Base-by-base conservation (phyloP, 1,284 basidiomycete genomes). In the Stygiomarasmius scandens region DNA sequence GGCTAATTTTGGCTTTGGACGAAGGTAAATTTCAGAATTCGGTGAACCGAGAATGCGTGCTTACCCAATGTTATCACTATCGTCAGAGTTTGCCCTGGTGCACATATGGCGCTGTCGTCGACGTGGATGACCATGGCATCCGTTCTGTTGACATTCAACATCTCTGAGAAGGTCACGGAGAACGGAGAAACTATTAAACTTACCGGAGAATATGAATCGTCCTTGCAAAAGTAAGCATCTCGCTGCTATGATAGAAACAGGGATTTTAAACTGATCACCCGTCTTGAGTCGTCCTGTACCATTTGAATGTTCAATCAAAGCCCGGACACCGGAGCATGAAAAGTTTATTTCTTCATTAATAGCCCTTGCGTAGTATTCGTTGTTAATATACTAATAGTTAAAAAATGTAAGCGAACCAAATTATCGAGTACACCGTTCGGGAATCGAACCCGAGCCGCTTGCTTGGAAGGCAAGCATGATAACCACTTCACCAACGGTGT, bases 381-480 rank as follows among this genome's bases (percentile, higher is more conserved):
- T n/a, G n/a, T n/a, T n/a, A n/a, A n/a, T n/a, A n/a, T n/a, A n/a
- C n/a, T n/a, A n/a, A n/a, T n/a, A n/a, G n/a, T n/a, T n/a, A n/a
- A n/a, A n/a, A n/a, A n/a, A n/a, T n/a, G n/a, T n/a, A n/a, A n/a
- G n/a, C n/a, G n/a, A n/a, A n/a, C n/a, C n/a, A n/a, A n/a, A n/a
- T n/a, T n/a, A n/a, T n/a, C n/a, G n/a, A n/a, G 32, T 32, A 54
- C 19, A 45, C 52, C 52, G 2, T 54, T 54, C 52, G 46, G 22
- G 22, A 48, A 48, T 48, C 46, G 46, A 24, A 48, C 46, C 46
- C 46, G 46, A 48, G 46, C 46, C 46, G 46, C 46, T 48, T 48
- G 46, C 43, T 45, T 88, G 86, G 86, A 88, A 88, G 86, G 85
- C 86, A 87, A 87, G 86, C 85, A 88, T 88, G 85, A 88, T 88